Conservation (phyloP, 805 yeast species). For the Candida sithepensis region DNA sequence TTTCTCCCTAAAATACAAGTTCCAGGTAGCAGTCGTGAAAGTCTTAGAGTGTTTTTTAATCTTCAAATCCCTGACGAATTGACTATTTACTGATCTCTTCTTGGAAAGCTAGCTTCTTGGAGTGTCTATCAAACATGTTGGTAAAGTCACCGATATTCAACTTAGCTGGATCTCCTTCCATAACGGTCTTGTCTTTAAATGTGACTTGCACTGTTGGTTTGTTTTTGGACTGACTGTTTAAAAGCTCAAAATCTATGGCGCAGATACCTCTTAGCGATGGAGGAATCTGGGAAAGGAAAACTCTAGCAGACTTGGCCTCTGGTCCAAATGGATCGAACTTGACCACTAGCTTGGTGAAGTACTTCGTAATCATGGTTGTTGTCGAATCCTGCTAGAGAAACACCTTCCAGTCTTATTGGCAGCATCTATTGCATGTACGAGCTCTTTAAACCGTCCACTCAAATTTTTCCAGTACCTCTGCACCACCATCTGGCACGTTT, state of each 20-base stretch:
- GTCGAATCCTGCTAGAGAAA: neutral
- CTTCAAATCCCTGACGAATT: neutral
- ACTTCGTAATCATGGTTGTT: conserved; percentile 76
- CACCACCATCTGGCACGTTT: neutral
- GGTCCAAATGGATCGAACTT: conserved; percentile 73
- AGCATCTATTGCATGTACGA: no score
- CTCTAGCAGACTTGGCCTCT: conserved; percentile 76
- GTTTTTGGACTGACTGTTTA: conserved; percentile 42
- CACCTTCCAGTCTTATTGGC: neutral
- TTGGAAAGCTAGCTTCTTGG: conserved; percentile 70
- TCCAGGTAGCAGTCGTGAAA: no score
- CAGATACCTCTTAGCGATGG: conserved; percentile 63
- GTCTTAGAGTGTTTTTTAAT: neutral
- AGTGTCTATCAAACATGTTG: conserved; percentile 72
- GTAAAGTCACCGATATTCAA: conserved; percentile 58
- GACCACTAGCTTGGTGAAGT: conserved; percentile 72
- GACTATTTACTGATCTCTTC: conserved; percentile 56
- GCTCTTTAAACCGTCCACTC: neutral
- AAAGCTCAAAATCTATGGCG: conserved; percentile 59
- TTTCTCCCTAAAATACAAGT: no score
- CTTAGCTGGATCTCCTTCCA: conserved; percentile 62
- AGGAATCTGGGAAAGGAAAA: conserved; percentile 77
- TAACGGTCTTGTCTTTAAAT: conserved; percentile 72
- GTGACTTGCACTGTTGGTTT: conserved; percentile 68
- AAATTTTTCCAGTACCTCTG: neutral